Evolutionary conservation across 2,329 filamentous ascomycete genomes (phyloP).

Genomic region (Pestalotiopsis sp.): DNA sequence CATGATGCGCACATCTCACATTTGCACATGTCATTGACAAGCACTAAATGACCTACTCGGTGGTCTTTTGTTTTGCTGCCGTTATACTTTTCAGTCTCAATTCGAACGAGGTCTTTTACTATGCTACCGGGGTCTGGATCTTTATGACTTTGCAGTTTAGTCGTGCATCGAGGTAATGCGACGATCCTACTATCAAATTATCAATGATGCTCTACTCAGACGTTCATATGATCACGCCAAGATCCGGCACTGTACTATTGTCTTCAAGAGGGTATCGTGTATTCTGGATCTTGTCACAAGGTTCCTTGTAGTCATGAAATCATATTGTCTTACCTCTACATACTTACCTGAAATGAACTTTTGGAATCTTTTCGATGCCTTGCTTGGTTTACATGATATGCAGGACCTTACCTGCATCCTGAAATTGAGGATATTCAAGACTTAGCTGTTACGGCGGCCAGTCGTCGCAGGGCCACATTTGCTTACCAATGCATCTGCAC

Average conservation of each 20-base stretch:
- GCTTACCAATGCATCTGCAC: neutral
- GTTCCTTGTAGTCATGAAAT: neutral
- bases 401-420: neutral
- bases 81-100: neutral
- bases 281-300: neutral
- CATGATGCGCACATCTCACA: conserved; percentile 10
- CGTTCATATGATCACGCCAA: neutral
- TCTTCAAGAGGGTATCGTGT: neutral
- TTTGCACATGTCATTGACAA: conserved; percentile 5
- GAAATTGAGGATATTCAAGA: neutral
- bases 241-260: neutral
- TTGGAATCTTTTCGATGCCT: neutral
- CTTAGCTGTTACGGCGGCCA: neutral
- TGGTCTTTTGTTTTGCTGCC: neutral
- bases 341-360: neutral
- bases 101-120: neutral
- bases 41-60: neutral
- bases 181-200: no score
- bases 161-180: no score
- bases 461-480: neutral
- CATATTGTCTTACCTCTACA: neutral
- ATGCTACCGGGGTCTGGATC: neutral
- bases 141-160: no score
- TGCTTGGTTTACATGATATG: neutral
- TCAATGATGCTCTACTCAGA: no score